Conservation (phyloP, 805 yeast species). For the Kuraishia molischiana region DNA sequence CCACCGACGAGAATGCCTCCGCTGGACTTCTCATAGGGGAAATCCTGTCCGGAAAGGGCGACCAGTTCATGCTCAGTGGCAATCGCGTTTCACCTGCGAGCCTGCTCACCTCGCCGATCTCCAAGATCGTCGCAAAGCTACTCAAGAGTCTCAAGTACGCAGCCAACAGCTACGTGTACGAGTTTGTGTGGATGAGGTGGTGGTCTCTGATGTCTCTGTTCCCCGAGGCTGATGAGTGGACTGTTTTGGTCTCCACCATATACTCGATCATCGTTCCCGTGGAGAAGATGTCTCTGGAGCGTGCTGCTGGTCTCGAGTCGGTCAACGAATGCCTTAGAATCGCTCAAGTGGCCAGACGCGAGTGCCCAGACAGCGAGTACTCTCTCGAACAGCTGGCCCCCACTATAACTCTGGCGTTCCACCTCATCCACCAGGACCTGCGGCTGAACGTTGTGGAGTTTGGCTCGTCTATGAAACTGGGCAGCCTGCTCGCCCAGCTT, state of each 20-base stretch:
- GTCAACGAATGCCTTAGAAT: conserved; percentile 4
- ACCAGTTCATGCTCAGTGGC: not conserved
- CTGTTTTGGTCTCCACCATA: conserved; percentile 41
- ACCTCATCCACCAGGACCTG: conserved; percentile 69
- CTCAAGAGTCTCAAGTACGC: conserved; percentile 41
- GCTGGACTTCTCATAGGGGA: not conserved
- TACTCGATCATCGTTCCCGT: conserved; percentile 38
- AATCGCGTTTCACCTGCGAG: conserved; percentile 14
- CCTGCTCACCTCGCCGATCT: conserved; percentile 34
- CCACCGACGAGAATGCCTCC: conserved; percentile 9
- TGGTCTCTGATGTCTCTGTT: conserved; percentile 38
- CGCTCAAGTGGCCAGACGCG: conserved; percentile 5
- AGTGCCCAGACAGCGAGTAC: conserved; percentile 16
- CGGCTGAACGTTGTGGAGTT: conserved; percentile 41
- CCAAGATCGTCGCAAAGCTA: conserved; percentile 31
- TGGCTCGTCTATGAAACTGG: conserved; percentile 28
- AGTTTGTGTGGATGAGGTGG: conserved; percentile 57
- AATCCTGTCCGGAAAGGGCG: not conserved
- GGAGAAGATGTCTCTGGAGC: not conserved
- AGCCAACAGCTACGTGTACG: conserved; percentile 48
- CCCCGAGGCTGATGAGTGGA: conserved; percentile 44
- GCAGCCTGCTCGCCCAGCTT: conserved; percentile 48
- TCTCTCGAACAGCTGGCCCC: conserved; percentile 47
- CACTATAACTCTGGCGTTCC: conserved; percentile 57
- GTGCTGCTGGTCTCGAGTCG: conserved; percentile 3